Evolutionary conservation across 257 asterid genomes (phyloP).

Genomic region (Henckelia pumila): DNA sequence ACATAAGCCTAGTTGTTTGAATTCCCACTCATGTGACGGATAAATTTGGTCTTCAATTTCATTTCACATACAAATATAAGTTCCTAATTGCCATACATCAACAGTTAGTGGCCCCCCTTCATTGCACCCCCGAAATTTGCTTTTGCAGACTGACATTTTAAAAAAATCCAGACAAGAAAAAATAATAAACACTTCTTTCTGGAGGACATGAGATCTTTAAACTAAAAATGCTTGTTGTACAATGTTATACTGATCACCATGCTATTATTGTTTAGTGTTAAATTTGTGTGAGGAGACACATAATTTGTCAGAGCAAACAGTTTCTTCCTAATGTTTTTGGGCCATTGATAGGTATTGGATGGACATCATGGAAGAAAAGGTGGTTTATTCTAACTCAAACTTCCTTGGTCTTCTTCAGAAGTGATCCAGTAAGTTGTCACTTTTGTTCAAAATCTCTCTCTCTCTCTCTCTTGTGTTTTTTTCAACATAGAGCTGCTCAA

Average conservation of each 20-base stretch:
- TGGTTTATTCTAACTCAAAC: conserved; percentile 97
- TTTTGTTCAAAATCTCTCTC: conserved; percentile 2
- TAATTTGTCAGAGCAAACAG: conserved; percentile 3
- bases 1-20: neutral
- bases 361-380: conserved; percentile 99
- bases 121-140: neutral
- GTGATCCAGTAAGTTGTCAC: conserved; percentile 85
- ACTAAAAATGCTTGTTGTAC: conserved; percentile 4
- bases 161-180: neutral
- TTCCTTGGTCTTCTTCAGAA: conserved; percentile 96
- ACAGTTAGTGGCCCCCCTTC: conserved; percentile 7
- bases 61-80: neutral
- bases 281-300: conserved; percentile 8
- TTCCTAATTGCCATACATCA: neutral
- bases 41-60: neutral
- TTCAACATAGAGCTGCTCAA: neutral
- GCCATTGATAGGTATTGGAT: conserved; percentile 77
- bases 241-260: neutral
- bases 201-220: neutral
- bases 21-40: neutral
- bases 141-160: neutral
- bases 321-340: conserved; percentile 22
- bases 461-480: too few species aligned
- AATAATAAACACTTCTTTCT: neutral
- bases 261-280: conserved; percentile 2